These are phyloP conservation scores for Sugiyamaella floridensis DNA, from an alignment of 805 yeast genomes.

Conservation along the genomic window DNA sequence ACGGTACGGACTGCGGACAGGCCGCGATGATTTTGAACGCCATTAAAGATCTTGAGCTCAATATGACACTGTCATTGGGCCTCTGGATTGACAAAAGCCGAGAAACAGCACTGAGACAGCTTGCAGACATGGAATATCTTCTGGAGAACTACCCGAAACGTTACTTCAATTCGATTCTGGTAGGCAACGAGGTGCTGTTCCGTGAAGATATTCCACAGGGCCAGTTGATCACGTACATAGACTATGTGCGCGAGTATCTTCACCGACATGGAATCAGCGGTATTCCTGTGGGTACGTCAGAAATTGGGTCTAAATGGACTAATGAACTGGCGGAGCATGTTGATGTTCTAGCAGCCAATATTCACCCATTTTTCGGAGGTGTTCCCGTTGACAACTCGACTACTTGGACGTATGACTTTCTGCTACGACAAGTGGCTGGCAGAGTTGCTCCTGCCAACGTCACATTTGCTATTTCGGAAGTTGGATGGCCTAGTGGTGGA, in stretches of 20 bases:
- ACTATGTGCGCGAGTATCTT: constrained; percentile 36
- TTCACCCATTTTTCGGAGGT: constrained; percentile 67
- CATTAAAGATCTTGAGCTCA: constrained; percentile 42
- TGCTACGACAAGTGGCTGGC: constrained; percentile 36
- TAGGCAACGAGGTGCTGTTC: constrained; percentile 60
- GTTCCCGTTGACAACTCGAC: constrained; percentile 41
- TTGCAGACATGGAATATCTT: constrained; percentile 39
- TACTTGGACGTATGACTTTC: constrained; percentile 46
- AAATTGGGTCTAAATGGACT: constrained; percentile 44
- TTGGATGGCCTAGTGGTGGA: constrained; percentile 69
- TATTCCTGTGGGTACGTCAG: constrained; percentile 58
- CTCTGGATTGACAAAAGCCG: constrained; percentile 52
- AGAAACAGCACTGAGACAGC: constrained; percentile 40
- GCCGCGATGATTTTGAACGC: constrained; percentile 46
- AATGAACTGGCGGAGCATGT: constrained; percentile 36
- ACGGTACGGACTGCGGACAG: constrained; percentile 59
- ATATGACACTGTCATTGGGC: constrained; percentile 54
- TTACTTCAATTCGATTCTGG: constrained; percentile 44
- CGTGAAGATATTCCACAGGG: constrained; percentile 41
- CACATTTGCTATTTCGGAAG: constrained; percentile 47
- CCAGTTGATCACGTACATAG: constrained; percentile 38
- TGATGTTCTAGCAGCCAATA: constrained; percentile 56
- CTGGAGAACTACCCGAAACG: constrained; percentile 40
- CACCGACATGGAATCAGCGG: constrained; percentile 29
- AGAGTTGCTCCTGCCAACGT: constrained; percentile 9